Evolutionary conservation across 2,329 filamentous ascomycete species (phyloP).

Genomic region (Tolypocladium ophioglossoides): DNA sequence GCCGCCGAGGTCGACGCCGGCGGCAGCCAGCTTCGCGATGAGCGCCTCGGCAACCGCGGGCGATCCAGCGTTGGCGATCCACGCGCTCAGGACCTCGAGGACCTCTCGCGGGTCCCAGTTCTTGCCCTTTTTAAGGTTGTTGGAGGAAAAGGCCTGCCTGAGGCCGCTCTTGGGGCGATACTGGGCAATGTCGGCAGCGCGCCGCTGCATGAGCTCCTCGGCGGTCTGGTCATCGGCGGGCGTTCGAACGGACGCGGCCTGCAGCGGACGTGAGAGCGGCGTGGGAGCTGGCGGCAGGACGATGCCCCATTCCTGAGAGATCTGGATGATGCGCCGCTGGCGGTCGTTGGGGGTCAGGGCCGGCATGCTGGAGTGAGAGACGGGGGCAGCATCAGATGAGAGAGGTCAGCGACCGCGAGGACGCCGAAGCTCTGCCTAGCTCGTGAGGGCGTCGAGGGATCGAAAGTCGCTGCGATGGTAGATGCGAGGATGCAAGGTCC

Average conservation of each 20-base stretch:
- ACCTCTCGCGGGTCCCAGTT: conserved; percentile 42
- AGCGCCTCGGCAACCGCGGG: conserved; percentile 47
- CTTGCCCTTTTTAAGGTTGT: conserved; percentile 34
- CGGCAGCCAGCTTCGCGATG: conserved; percentile 35
- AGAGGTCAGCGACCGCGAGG: not conserved
- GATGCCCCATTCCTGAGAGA: conserved; percentile 41
- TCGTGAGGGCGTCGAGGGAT: not conserved
- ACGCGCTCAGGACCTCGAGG: conserved; percentile 37
- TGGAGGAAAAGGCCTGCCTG: conserved; percentile 25
- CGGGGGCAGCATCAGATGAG: not conserved
- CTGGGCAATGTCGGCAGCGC: conserved; percentile 24
- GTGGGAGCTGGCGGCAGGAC: conserved; percentile 26
- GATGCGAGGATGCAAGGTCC: not conserved
- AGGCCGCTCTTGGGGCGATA: conserved; percentile 27
- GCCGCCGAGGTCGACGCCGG: conserved; percentile 41
- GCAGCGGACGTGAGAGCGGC: conserved; percentile 30
- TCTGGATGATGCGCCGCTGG: conserved; percentile 35
- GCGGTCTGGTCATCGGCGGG: conserved; percentile 39
- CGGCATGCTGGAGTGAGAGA: conserved; percentile 13
- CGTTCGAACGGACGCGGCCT: conserved; percentile 31
- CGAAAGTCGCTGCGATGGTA: too few relatives aligned
- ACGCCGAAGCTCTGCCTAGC: not conserved
- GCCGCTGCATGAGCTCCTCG: conserved; percentile 43
- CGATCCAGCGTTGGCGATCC: conserved; percentile 37
- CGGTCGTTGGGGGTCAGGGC: conserved; percentile 24